Conservation (phyloP, 1,284 basidiomycete genomes). For the Psilocybe mexicana region DNA sequence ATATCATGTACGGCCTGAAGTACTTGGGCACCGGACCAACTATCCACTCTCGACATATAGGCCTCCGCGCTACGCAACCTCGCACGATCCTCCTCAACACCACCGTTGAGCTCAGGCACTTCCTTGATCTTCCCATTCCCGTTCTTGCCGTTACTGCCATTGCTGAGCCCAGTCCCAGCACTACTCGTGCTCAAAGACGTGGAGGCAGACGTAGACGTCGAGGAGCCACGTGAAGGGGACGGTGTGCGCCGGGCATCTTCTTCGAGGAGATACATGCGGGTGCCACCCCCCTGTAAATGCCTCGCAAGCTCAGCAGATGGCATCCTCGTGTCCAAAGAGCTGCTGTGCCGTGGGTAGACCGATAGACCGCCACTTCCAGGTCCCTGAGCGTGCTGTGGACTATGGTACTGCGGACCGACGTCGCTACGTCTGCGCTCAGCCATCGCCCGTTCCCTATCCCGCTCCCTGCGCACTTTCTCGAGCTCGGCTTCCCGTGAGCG, state of each 20-base stretch:
- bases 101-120: conserved; percentile 26
- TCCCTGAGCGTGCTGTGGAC: conserved; percentile 9
- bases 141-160: conserved; percentile 21
- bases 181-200: conserved; percentile 20
- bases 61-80: conserved; percentile 57
- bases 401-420: conserved; percentile 24
- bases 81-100: conserved; percentile 47
- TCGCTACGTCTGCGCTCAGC: conserved; percentile 33
- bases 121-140: conserved; percentile 31
- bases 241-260: conserved; percentile 18
- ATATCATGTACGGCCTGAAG: conserved; percentile 77
- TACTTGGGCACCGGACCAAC: conserved; percentile 74
- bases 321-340: conserved; percentile 34
- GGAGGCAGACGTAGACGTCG: conserved; percentile 7
- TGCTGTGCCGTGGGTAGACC: conserved; percentile 23
- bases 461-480: conserved; percentile 51
- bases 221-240: conserved; percentile 19
- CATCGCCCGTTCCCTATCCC: conserved; percentile 34
- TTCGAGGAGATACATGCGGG: conserved; percentile 18
- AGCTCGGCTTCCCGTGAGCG: conserved; percentile 54
- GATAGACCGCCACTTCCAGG: conserved; percentile 10
- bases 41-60: conserved; percentile 71
- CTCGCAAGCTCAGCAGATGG: conserved; percentile 24
- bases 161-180: conserved; percentile 9
- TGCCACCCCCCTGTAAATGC: conserved; percentile 15